phyloP scores from a whole-genome alignment of 1,284 basidiomycete genomes.

The Leccinum pachyderme region DNA sequence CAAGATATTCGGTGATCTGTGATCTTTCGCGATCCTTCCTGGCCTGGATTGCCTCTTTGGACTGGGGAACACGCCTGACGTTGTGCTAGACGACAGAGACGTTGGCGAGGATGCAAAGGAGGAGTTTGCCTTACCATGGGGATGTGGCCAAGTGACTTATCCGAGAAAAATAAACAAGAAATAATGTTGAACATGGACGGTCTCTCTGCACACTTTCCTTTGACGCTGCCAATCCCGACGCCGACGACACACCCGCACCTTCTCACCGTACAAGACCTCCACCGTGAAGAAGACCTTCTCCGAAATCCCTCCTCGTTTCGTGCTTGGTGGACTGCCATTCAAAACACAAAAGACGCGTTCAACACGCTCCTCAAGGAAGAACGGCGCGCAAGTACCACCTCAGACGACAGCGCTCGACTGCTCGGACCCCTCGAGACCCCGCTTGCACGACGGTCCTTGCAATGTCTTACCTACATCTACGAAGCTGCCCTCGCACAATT shows the following conservation, averaged over 20 bases:
- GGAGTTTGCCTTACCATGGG: slow-evolving; percentile 27
- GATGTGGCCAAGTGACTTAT: slow-evolving; percentile 12
- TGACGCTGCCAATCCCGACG: slow-evolving; percentile 83
- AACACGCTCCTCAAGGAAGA: slow-evolving; percentile 57
- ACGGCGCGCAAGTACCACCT: slow-evolving; percentile 40
- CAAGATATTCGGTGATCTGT: slow-evolving; percentile 74
- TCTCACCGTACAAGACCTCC: slow-evolving; percentile 74
- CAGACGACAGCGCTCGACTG: slow-evolving; percentile 49
- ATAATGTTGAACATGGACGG: slow-evolving; percentile 45
- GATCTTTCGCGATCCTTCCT: slow-evolving; percentile 67
- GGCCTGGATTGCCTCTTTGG: slow-evolving; percentile 62
- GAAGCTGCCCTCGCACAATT: slow-evolving; percentile 90
- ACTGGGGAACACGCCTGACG: slow-evolving; percentile 68
- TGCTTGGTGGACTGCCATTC: slow-evolving; percentile 89
- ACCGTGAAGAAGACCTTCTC: slow-evolving; percentile 93
- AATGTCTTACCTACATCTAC: slow-evolving; percentile 87
- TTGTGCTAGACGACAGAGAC: slow-evolving; percentile 57
- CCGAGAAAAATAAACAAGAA: background rate
- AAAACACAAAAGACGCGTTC: slow-evolving; percentile 69
- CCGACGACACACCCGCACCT: slow-evolving; percentile 78
- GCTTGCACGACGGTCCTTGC: slow-evolving; percentile 71
- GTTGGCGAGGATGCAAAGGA: slow-evolving; percentile 3
- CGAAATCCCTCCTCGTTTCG: slow-evolving; percentile 90
- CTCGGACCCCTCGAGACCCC: slow-evolving; percentile 77
- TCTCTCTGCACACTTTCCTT: slow-evolving; percentile 66